Evolutionary conservation across 2,329 filamentous ascomycete species (phyloP), one percentile per base, ranked within the genome.

Genomic region (Ascochyta lentis): DNA sequence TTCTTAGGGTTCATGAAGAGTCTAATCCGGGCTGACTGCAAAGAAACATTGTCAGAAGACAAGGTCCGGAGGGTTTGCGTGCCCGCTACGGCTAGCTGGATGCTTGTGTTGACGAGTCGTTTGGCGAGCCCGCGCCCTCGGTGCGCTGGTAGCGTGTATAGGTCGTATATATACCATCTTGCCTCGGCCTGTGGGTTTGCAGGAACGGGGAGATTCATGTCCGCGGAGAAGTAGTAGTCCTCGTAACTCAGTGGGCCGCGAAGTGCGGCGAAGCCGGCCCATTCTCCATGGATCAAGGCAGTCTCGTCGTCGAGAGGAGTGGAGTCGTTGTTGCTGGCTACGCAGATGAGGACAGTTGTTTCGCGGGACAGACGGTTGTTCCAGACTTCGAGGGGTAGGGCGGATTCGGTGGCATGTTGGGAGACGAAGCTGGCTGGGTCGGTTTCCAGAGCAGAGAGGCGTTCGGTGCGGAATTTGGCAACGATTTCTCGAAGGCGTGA

Each of bases 101-200:
- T 13, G 10, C 44, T 53, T 8, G 49, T 50, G n/a, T 54, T 35
- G 2, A 60, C 31, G 4, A 68, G 27, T 6, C 42, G 47, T 16
- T 39, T 60, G 2, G 56, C 65, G 3, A 68, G 22, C 0, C 61
- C 59, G 1, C 37, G 52, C 0, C 59, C 55, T 1, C 66, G 60
- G 33, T 68, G 58, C n/a, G 35, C 39, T 8, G 46, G 51, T 0
- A 44, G 40, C 0, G 57, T 66, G 38, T 65, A 68, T 2, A 69
- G 23, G 38, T 65, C 63, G 38, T 42, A 61, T 4, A 64, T 10
- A 24, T 69, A 63, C 64, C 61, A 67, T 24, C 61, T 31, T 24
- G 57, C 50, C 37, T 67, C 67, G 1, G 27, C 26, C 3, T 51
- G 35, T 4, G 60, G 56, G 19, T 59, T 23, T 6, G 43, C 53